Conservation (phyloP, 768 basidiomycete genomes). For the Pleurotus djamor region DNA sequence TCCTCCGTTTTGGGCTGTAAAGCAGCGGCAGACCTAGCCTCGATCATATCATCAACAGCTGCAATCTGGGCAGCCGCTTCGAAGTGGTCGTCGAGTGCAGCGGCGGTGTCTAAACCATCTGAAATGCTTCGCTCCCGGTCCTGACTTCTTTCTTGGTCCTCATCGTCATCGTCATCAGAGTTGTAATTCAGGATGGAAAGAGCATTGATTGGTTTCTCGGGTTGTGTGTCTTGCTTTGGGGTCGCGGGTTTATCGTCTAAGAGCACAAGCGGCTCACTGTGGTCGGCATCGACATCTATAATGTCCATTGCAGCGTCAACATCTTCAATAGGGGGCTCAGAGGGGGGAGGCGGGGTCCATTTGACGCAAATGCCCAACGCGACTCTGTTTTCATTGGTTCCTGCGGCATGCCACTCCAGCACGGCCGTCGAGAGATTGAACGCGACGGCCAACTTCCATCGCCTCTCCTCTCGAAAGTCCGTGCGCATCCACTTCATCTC, state of each 20-base stretch:
- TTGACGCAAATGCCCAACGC: constrained; percentile 64
- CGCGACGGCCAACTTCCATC: constrained; percentile 88
- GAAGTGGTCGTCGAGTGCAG: constrained; percentile 57
- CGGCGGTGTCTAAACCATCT: constrained; percentile 58
- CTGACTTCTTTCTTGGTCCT: constrained; percentile 52
- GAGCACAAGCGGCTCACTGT: background rate
- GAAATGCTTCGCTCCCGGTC: constrained; percentile 46
- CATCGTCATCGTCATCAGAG: constrained; percentile 67
- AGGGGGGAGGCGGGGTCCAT: constrained; percentile 51
- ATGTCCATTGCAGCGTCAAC: background rate
- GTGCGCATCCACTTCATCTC: constrained; percentile 99
- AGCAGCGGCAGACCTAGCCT: constrained; percentile 16
- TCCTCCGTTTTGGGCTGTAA: constrained; percentile 43
- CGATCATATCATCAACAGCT: constrained; percentile 19
- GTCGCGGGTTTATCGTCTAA: background rate
- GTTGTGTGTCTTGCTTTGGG: constrained; percentile 6
- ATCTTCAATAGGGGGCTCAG: constrained; percentile 34
- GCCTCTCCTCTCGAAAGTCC: constrained; percentile 92
- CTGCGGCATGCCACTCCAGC: constrained; percentile 84
- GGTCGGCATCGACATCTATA: background rate
- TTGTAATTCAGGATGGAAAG: constrained; percentile 49
- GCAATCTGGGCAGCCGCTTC: constrained; percentile 32
- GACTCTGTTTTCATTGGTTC: constrained; percentile 60
- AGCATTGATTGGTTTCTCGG: constrained; percentile 18
- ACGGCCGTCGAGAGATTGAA: constrained; percentile 80